phyloP scores from a whole-genome alignment of 2,329 filamentous ascomycete species.

The Sclerotinia subarctica region DNA sequence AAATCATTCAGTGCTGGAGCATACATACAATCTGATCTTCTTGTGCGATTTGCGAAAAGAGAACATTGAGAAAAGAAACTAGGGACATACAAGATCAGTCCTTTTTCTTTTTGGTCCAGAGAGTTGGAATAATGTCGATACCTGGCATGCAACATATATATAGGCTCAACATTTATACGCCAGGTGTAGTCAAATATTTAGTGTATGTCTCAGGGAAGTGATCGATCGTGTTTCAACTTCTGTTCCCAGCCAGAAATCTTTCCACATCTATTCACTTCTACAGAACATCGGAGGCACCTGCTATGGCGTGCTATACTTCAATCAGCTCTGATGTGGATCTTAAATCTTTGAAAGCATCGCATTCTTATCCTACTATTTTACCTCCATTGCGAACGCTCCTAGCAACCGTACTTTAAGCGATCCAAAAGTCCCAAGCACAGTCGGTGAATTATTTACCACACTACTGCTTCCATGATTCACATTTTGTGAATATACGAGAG shows the following conservation, averaged over 20 bases:
- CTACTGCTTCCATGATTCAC: background rate
- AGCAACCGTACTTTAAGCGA: background rate
- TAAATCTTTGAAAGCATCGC: background rate
- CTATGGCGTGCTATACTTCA: background rate
- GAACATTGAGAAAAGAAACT: background rate
- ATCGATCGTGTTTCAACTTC: background rate
- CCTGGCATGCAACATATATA: background rate
- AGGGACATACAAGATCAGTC: background rate
- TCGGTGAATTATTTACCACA: background rate
- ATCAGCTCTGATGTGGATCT: background rate
- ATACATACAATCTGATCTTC: background rate
- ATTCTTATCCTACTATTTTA: background rate
- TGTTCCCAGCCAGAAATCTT: too few species aligned
- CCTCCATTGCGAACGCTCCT: background rate
- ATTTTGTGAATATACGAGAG: background rate
- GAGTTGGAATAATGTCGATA: too few species aligned
- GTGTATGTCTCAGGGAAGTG: background rate
- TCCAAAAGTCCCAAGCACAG: background rate
- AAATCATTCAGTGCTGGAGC: background rate
- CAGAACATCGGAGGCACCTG: background rate
- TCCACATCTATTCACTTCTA: background rate
- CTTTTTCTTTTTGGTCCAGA: background rate
- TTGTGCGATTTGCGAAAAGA: background rate
- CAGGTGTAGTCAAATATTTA: background rate
- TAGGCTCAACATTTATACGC: background rate